Percentiles rank a stretch among this genome's conserved stretches.
Conservation (phyloP, 306 rosid species). For the Vachellia pachyceras region DNA sequence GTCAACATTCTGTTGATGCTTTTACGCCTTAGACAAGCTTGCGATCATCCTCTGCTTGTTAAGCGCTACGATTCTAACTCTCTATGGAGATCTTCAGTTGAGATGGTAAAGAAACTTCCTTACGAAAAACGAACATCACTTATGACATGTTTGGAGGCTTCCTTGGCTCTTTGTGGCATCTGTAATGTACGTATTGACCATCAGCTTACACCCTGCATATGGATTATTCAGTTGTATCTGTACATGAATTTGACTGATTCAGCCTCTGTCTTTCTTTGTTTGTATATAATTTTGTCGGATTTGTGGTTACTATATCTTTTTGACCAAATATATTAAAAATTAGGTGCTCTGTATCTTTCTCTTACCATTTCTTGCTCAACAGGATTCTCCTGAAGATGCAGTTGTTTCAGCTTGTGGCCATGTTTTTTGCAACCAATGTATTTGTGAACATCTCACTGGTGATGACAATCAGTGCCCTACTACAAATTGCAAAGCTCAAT, state of each 20-base stretch:
- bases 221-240: constrained; percentile 21
- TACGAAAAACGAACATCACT: constrained; percentile 64
- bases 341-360: constrained; percentile 8
- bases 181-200: constrained; percentile 73
- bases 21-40: constrained; percentile 99
- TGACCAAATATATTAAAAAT: constrained; percentile 14
- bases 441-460: constrained; percentile 76
- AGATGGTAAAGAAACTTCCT: constrained; percentile 81
- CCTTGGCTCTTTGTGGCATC: constrained; percentile 86
- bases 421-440: constrained; percentile 96
- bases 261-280: not conserved
- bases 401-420: constrained; percentile 95
- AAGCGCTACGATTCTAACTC: constrained; percentile 73
- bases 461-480: constrained; percentile 83
- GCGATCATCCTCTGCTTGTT: constrained; percentile 96
- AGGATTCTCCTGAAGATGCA: constrained; percentile 99
- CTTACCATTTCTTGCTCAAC: constrained; percentile 23
- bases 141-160: constrained; percentile 78
- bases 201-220: not conserved
- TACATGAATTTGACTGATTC: not conserved
- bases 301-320: not conserved
- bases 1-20: constrained; percentile 97
- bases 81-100: constrained; percentile 78
- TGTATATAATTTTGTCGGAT: not conserved
- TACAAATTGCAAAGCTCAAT: constrained; percentile 69